Conservation (phyloP, 2,329 filamentous ascomycete genomes). For the Clarireedia paspali region DNA sequence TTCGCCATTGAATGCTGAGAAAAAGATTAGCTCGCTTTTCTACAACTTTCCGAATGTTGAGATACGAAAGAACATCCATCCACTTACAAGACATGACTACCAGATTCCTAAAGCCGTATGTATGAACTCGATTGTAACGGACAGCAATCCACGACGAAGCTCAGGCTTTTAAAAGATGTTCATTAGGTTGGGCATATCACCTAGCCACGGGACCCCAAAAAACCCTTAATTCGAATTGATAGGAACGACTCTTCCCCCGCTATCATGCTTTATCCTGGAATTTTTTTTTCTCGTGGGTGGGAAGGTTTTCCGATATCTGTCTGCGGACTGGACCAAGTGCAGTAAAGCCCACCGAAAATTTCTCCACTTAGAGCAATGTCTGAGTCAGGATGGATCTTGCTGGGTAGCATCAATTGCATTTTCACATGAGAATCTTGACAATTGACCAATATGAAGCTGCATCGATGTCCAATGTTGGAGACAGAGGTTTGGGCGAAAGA, state of each 20-base stretch:
- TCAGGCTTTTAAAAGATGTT: neutral
- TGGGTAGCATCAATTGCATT: neutral
- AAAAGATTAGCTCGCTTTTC: neutral
- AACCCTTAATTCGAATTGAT: neutral
- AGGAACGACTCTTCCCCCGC: neutral
- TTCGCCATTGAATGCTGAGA: neutral
- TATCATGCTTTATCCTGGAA: neutral
- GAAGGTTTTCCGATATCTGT: neutral
- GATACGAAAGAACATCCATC: neutral
- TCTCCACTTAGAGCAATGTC: neutral
- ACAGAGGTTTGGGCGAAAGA: neutral
- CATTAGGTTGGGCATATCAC: neutral
- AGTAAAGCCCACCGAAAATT: neutral
- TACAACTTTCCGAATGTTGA: neutral
- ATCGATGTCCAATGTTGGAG: too few species aligned
- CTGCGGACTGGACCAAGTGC: neutral
- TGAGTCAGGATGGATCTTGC: neutral
- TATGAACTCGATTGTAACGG: neutral
- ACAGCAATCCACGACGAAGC: neutral
- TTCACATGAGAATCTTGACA: neutral
- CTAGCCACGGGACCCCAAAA: neutral
- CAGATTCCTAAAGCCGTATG: neutral
- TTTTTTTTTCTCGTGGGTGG: neutral
- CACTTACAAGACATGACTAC: neutral
- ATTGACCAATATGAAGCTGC: neutral